Evolutionary conservation across 108 stramenopile species (phyloP).

Genomic region (Pseudonitzschia multiseries): DNA sequence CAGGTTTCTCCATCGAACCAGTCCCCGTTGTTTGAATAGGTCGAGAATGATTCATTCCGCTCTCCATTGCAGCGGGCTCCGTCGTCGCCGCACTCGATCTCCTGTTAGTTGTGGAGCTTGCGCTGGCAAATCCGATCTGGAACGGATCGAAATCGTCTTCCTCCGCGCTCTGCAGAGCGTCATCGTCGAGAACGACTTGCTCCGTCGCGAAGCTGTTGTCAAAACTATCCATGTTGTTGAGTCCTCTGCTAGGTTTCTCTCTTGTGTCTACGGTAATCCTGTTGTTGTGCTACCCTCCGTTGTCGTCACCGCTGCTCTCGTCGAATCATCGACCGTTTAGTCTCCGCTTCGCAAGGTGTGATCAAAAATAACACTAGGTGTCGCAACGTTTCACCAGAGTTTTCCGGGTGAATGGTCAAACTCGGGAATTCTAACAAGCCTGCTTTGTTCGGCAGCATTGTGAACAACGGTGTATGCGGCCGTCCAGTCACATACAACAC

Average conservation of each 20-base stretch:
- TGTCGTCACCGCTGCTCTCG: too few species aligned
- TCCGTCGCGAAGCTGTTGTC: background rate
- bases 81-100: background rate
- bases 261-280: background rate
- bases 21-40: background rate
- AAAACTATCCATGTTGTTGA: background rate
- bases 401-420: too few species aligned
- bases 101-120: background rate
- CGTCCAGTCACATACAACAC: too few species aligned
- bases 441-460: too few species aligned
- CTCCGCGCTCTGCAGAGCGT: background rate
- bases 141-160: conserved; percentile 35
- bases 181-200: background rate
- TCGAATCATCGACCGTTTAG: too few species aligned
- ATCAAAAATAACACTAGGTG: too few species aligned
- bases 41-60: too few species aligned
- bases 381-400: too few species aligned
- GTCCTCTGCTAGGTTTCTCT: background rate
- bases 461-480: too few species aligned
- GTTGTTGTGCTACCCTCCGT: background rate
- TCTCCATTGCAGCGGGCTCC: background rate
- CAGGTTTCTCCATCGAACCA: conserved; percentile 13
- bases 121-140: conserved; percentile 18
- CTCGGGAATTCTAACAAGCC: too few species aligned
- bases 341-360: too few species aligned